phyloP scores from a whole-genome alignment of 495 filamentous ascomycete species.

The Talaromyces liani region DNA sequence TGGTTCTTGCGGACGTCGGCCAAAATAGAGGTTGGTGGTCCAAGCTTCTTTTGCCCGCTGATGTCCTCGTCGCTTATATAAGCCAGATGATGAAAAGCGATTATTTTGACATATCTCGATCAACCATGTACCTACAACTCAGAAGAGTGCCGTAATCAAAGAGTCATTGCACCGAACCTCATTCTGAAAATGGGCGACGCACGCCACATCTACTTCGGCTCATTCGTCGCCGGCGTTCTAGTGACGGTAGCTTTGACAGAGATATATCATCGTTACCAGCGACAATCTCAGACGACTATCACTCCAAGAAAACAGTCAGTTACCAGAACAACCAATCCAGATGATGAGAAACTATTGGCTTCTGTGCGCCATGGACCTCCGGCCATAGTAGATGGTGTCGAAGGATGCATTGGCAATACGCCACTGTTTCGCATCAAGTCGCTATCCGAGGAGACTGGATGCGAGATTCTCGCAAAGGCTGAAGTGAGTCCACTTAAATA shows the following conservation, averaged over 20 bases:
- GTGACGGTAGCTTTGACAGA: constrained; percentile 70
- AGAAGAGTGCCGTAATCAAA: background rate
- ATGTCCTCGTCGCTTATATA: constrained; percentile 3
- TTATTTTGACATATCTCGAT: background rate
- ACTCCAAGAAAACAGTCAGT: constrained; percentile 12
- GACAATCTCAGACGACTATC: background rate
- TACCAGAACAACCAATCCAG: background rate
- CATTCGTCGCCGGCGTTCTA: constrained; percentile 67
- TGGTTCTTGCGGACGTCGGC: constrained; percentile 13
- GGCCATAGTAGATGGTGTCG: constrained; percentile 61
- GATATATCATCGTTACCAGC: constrained; percentile 35
- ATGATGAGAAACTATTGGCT: constrained; percentile 7
- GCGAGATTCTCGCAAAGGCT: constrained; percentile 88
- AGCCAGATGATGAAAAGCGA: background rate
- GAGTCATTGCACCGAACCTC: background rate
- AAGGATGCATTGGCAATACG: constrained; percentile 91
- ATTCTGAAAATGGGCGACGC: background rate
- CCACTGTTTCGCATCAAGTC: constrained; percentile 82
- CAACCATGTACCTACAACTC: background rate
- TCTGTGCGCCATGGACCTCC: constrained; percentile 26
- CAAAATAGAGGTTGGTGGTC: constrained; percentile 14
- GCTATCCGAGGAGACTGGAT: constrained; percentile 85
- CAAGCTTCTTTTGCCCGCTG: constrained; percentile 20
- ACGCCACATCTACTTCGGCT: constrained; percentile 47
- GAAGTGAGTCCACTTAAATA: constrained; percentile 45